Evolutionary conservation across 176 grass and related monocot genomes (phyloP).

Genomic region (Ensete glaucum): DNA sequence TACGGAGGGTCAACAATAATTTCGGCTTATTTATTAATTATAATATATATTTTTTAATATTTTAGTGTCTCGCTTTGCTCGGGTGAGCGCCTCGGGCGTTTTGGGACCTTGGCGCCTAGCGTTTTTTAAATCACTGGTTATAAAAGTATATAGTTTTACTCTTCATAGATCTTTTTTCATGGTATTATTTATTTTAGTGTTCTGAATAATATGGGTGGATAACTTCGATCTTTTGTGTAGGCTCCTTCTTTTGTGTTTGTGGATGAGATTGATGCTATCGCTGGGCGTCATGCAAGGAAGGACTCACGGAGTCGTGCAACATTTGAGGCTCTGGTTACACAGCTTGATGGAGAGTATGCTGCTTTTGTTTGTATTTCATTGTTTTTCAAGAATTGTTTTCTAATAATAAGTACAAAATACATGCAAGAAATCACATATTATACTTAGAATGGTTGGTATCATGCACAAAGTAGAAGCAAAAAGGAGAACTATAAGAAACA

Average conservation of each 20-base stretch:
- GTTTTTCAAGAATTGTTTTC: background rate
- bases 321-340: conserved; percentile 27
- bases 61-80: no score
- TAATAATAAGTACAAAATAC: background rate
- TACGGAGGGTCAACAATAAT: no score
- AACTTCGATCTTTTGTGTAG: background rate
- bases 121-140: background rate
- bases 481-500: background rate
- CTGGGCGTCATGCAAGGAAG: conserved; percentile 29
- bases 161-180: no score
- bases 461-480: background rate
- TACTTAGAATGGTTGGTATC: background rate
- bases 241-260: conserved; percentile 36
- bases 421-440: background rate
- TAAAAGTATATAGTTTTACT: background rate
- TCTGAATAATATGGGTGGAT: no score
- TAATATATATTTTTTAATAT: no score
- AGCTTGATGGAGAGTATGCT: conserved; percentile 28
- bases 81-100: no score
- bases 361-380: background rate
- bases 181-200: no score
- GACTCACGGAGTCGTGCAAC: conserved; percentile 27
- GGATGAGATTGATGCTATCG: conserved; percentile 41
- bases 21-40: no score
- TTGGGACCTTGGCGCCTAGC: no score